Conservation (phyloP, 495 filamentous ascomycete genomes). For the Tuber melanosporum region DNA sequence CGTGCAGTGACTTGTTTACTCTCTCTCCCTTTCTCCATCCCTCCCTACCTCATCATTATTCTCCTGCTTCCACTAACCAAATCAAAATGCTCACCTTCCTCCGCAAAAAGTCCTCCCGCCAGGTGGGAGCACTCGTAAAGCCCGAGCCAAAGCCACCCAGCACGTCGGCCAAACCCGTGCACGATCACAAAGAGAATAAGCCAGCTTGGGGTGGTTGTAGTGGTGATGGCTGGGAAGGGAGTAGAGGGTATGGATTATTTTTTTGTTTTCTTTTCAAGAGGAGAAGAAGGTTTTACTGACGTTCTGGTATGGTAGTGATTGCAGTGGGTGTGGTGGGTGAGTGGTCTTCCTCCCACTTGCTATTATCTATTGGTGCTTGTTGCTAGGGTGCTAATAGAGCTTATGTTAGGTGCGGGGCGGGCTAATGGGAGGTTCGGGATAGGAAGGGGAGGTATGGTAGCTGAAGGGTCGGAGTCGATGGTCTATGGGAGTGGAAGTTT, state of each 20-base stretch:
- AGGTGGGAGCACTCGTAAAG: background rate
- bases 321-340: background rate
- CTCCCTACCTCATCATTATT: too few species aligned
- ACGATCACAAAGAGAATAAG: background rate
- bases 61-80: too few species aligned
- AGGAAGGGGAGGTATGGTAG: background rate
- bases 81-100: background rate
- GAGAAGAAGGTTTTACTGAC: background rate
- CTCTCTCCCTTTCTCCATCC: too few species aligned
- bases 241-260: background rate
- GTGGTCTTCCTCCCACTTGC: background rate
- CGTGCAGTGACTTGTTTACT: too few species aligned
- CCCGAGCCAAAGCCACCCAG: background rate
- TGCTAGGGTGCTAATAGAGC: background rate
- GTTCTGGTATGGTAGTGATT: background rate
- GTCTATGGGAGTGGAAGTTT: background rate
- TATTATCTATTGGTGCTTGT: background rate
- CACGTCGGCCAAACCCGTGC: background rate
- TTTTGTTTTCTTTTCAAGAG: background rate
- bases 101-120: background rate
- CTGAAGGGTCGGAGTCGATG: background rate
- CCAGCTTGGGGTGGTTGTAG: background rate
- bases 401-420: background rate
- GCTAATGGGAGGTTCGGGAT: background rate
- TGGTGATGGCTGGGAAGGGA: background rate